phyloP scores from a whole-genome alignment of 108 stramenopile genomes.

The Chaetoceros tenuissimus region DNA sequence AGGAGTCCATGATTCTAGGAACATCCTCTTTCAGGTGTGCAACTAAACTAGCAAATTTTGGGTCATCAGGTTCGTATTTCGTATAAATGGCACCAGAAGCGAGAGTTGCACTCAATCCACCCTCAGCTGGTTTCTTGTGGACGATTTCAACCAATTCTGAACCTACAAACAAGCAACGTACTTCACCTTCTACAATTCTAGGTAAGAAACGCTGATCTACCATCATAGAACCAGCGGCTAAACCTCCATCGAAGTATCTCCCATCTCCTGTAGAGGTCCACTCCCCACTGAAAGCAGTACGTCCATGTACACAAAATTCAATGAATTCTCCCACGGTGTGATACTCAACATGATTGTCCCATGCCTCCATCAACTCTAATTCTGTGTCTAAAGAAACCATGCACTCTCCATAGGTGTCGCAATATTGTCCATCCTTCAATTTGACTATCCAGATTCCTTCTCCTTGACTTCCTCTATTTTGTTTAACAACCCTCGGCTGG shows the following conservation, averaged over 20 bases:
- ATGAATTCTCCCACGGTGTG: constrained; percentile 8
- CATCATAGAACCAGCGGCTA: constrained; percentile 3
- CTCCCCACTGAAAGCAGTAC: background rate
- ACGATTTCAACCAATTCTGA: constrained; percentile 7
- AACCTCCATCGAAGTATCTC: constrained; percentile 4
- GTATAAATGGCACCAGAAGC: constrained; percentile 7
- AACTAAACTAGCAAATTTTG: background rate
- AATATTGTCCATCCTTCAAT: constrained; percentile 4
- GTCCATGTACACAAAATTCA: constrained; percentile 6
- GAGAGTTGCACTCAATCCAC: constrained; percentile 2
- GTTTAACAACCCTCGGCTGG: constrained; percentile 3
- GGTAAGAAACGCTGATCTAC: constrained; percentile 7
- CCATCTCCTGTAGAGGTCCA: constrained; percentile 3
- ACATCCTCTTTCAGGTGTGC: constrained; percentile 2
- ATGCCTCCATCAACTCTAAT: constrained; percentile 4
- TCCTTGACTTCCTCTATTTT: constrained; percentile 5
- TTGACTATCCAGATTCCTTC: constrained; percentile 8
- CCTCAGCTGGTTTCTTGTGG: constrained; percentile 10
- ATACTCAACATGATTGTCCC: constrained; percentile 3
- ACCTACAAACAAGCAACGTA: constrained; percentile 5
- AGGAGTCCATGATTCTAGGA: constrained; percentile 4
- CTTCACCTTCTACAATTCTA: constrained; percentile 2
- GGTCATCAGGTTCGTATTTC: constrained; percentile 4
- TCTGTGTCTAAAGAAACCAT: constrained; percentile 1
- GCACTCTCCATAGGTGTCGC: constrained; percentile 1